Conservation (phyloP, 73 alveolate genomes). For the Tetrahymena malaccensis region DNA sequence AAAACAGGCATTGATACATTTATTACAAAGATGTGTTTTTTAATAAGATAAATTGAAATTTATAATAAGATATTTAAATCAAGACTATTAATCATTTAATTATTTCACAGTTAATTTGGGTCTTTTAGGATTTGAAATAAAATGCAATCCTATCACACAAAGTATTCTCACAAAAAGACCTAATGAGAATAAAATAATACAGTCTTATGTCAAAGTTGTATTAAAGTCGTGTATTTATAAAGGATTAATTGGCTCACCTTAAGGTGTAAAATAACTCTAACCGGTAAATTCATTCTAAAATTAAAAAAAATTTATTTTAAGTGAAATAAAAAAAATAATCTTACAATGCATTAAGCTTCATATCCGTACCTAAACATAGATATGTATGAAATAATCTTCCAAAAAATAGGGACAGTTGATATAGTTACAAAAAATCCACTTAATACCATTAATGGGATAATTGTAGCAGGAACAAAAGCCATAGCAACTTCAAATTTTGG, state of each 20-base stretch:
- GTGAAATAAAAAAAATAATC: neutral
- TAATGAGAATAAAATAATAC: constrained; percentile 3
- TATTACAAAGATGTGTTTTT: too few species aligned
- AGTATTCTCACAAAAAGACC: constrained; percentile 10
- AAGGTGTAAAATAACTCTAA: neutral
- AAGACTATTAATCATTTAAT: neutral
- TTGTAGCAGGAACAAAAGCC: constrained; percentile 27
- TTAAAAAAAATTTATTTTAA: neutral
- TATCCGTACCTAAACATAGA: constrained; percentile 25
- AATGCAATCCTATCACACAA: neutral
- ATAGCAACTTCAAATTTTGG: constrained; percentile 38
- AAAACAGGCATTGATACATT: too few species aligned
- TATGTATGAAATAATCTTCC: constrained; percentile 14
- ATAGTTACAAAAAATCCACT: constrained; percentile 38
- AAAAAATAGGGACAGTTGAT: constrained; percentile 9
- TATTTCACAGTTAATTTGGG: neutral
- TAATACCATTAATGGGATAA: constrained; percentile 41
- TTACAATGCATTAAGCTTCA: constrained; percentile 12
- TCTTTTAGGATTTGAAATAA: constrained; percentile 24
- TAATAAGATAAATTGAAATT: neutral
- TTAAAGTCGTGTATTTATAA: neutral
- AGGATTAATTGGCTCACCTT: constrained; percentile 5
- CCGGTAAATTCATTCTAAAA: constrained; percentile 3
- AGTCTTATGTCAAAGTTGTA: neutral
- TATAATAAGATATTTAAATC: neutral